A percentile compares a stretch with the other conserved stretches of the same genome.
Conservation (phyloP, 805 yeast genomes). For the Saturnispora bothae region DNA sequence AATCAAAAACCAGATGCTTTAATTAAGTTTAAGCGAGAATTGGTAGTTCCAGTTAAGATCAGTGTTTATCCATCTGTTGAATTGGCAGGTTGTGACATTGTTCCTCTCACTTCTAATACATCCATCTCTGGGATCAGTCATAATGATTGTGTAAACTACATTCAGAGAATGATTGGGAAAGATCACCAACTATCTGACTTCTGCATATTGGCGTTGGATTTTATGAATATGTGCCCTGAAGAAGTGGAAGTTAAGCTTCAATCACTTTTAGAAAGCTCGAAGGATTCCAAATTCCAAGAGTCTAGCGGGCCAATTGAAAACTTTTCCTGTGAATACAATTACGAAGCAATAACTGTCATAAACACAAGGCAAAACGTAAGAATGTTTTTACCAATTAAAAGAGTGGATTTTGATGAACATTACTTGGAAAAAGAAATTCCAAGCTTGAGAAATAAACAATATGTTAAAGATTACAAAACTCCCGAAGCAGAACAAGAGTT, state of each 20-base stretch:
- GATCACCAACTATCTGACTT: slow-evolving; percentile 37
- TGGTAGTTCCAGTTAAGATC: slow-evolving; percentile 58
- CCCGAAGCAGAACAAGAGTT: slow-evolving; percentile 45
- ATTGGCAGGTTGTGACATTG: slow-evolving; percentile 62
- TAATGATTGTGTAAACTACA: slow-evolving; percentile 24
- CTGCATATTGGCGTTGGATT: slow-evolving; percentile 59
- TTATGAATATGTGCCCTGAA: slow-evolving; percentile 74
- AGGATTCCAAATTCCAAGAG: slow-evolving; percentile 18
- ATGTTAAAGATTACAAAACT: slow-evolving; percentile 44
- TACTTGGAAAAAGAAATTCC: slow-evolving; percentile 52
- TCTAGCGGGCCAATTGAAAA: slow-evolving; percentile 13
- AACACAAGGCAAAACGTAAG: slow-evolving; percentile 32
- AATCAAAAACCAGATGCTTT: slow-evolving; percentile 21
- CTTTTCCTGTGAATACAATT: slow-evolving; percentile 12
- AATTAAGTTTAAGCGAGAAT: slow-evolving; percentile 36
- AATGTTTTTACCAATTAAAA: slow-evolving; percentile 57
- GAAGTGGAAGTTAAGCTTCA: slow-evolving; percentile 25
- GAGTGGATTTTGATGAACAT: slow-evolving; percentile 35
- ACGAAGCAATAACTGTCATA: slow-evolving; percentile 13
- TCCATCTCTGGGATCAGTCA: slow-evolving; percentile 19
- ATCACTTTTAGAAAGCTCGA: slow-evolving; percentile 17
- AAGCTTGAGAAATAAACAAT: slow-evolving; percentile 59
- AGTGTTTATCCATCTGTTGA: slow-evolving; percentile 69
- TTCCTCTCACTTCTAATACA: slow-evolving; percentile 38
- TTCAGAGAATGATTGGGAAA: slow-evolving; percentile 22